phyloP scores from a whole-genome alignment of 2,329 filamentous ascomycete species.

The Colletotrichum destructivum region DNA sequence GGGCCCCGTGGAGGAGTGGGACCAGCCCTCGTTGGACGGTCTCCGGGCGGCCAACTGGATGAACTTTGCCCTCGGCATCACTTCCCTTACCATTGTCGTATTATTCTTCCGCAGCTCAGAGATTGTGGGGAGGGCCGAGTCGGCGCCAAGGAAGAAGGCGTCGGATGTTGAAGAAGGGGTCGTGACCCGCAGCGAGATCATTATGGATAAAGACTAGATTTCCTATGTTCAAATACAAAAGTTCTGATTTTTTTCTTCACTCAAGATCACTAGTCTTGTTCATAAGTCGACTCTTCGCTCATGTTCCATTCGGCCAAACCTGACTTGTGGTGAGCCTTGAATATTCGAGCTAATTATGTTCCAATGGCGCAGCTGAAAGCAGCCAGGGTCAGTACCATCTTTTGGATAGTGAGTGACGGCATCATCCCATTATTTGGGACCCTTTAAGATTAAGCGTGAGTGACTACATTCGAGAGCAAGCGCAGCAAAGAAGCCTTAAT shows the following conservation, averaged over 20 bases:
- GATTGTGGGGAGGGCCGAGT: slow-evolving; percentile 62
- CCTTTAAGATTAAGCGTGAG: no score
- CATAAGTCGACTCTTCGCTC: not conserved
- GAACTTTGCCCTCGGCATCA: slow-evolving; percentile 64
- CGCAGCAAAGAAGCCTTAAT: not conserved
- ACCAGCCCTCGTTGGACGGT: slow-evolving; percentile 62
- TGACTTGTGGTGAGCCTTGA: not conserved
- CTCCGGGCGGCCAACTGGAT: slow-evolving; percentile 67
- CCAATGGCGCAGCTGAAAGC: not conserved
- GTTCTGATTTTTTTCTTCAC: slow-evolving; percentile 7
- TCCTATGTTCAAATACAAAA: slow-evolving; percentile 19
- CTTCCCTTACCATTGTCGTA: slow-evolving; percentile 60
- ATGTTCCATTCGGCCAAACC: no score
- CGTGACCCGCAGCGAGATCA: slow-evolving; percentile 31
- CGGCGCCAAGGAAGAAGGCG: slow-evolving; percentile 11
- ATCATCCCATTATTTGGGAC: no score
- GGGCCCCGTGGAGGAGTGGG: slow-evolving; percentile 60
- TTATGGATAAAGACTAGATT: slow-evolving; percentile 22
- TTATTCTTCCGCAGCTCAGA: slow-evolving; percentile 67
- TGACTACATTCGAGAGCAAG: not conserved
- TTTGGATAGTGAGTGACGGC: no score
- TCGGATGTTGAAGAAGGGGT: slow-evolving; percentile 41
- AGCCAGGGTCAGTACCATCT: not conserved
- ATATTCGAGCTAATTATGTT: not conserved
- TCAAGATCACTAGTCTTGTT: no score